Evolutionary conservation across 2,329 filamentous ascomycete genomes (phyloP), one percentile per base, ranked within the genome.

Genomic region (Cladosporium colombiae): DNA sequence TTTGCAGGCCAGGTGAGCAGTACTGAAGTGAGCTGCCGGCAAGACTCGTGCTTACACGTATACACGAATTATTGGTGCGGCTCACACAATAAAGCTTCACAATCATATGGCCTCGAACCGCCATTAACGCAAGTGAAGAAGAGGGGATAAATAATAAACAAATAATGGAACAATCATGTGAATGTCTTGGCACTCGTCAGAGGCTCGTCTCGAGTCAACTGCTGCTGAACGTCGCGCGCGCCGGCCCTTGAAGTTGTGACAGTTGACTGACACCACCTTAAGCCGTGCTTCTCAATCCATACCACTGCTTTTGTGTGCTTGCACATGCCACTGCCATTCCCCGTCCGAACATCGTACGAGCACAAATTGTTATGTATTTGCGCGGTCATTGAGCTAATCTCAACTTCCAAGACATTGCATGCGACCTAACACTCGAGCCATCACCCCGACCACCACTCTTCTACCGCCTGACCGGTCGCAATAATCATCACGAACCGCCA

Each of bases 131-230:
- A 21, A 46, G 40, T 46, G 40, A 46, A n/a, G 3, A 8, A 21
- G 40, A 6, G 14, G 8, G 4, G 5, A 13, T 21, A 23, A 13
- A 18, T 10, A 23, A 46, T 46, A 13, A 21, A 21, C n/a, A 46
- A 46, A 46, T 10, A 40, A 44, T 44, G 3, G 40, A 46, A 55
- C 16, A 10, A 49, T 49, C 58, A 61, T 61, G 58, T 61, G 58
- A 62, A 62, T 53, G 14, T 55, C 60, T 62, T 62, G 60, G 60
- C 60, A 50, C 23, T 49, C 29, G 46, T 57, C 55, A 57, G 33
- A 57, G 55, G 50, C 55, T 57, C 55, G 55, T 57, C 55, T 57
- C 55, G 55, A 40, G 55, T 40, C 31, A 57, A 57, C 55, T 7
- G 11, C 27, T 25, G 5, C 16, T 40, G 33, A 57, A 40, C 55